These are phyloP conservation scores for Croton setiger DNA, from an alignment of 441 rosid genomes.

Conservation along the genomic window DNA sequence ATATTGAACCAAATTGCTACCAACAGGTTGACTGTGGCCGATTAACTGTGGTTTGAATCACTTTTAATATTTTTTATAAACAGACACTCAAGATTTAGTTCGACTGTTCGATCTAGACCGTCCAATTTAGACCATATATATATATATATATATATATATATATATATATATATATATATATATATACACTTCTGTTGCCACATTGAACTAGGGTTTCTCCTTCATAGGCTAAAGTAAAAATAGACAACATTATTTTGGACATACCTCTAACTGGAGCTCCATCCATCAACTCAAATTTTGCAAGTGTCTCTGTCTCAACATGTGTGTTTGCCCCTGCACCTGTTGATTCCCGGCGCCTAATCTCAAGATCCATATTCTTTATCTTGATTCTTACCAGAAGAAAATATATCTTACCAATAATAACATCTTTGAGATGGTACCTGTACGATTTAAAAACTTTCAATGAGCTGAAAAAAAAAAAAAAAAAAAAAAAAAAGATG, in stretches of 20 bases:
- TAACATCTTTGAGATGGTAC: conserved; percentile 92
- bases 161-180: neutral
- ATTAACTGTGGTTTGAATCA: too few species aligned
- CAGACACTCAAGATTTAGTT: too few species aligned
- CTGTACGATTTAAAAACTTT: conserved; percentile 38
- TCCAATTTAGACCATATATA: too few species aligned
- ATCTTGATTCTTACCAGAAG: conserved; percentile 90
- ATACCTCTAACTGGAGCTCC: conserved; percentile 97
- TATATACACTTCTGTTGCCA: neutral
- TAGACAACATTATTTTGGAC: neutral
- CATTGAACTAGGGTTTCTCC: neutral
- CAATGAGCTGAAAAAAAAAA: conserved; percentile 1
- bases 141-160: neutral
- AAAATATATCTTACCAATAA: conserved; percentile 86
- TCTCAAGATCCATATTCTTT: conserved; percentile 95
- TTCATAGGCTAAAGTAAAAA: too few species aligned
- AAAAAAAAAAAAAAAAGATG: neutral
- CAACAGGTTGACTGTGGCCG: too few species aligned
- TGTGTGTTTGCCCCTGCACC: conserved; percentile 91
- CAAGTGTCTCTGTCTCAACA: conserved; percentile 92
- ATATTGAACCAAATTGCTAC: too few species aligned
- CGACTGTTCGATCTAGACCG: too few species aligned
- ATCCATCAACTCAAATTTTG: conserved; percentile 94
- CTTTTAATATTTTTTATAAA: too few species aligned
- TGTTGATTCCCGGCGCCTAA: conserved; percentile 88